Conservation (phyloP, 257 asterid genomes). For the Cinchona pubescens region DNA sequence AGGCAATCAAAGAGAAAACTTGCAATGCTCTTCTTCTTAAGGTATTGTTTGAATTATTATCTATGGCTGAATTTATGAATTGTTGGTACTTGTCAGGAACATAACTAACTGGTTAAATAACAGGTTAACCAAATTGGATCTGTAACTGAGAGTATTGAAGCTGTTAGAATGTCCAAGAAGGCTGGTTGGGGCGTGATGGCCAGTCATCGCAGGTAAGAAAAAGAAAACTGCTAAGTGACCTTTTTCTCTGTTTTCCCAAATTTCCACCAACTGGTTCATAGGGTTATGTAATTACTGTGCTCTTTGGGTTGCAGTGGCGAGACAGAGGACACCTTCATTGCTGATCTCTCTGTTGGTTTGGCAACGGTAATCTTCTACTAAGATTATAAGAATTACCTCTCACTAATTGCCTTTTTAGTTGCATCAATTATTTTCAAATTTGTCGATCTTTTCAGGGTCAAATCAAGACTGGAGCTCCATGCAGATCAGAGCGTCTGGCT, state of each 20-base stretch:
- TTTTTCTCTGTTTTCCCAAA: background rate
- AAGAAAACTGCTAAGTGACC: background rate
- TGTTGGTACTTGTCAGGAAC: background rate
- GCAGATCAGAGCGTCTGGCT: slow-evolving; percentile 96
- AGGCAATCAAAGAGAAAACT: slow-evolving; percentile 85
- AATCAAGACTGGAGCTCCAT: slow-evolving; percentile 98
- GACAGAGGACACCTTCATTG: slow-evolving; percentile 98
- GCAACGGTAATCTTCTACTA: slow-evolving; percentile 58
- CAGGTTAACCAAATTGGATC: slow-evolving; percentile 99
- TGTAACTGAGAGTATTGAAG: slow-evolving; percentile 96
- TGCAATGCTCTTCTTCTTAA: slow-evolving; percentile 98
- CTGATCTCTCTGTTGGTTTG: slow-evolving; percentile 93
- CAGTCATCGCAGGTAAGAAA: slow-evolving; percentile 85
- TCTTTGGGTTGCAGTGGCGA: slow-evolving; percentile 66
- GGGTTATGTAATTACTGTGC: background rate
- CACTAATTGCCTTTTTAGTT: background rate
- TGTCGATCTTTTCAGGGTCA: slow-evolving; percentile 59
- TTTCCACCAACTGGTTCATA: too few species aligned
- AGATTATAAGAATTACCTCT: background rate
- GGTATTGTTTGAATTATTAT: slow-evolving; percentile 34
- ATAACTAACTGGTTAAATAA: background rate
- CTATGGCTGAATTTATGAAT: background rate
- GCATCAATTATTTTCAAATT: slow-evolving; percentile 13
- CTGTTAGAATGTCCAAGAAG: slow-evolving; percentile 86
- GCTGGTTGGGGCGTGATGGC: slow-evolving; percentile 99